A percentile compares a stretch with the other conserved stretches of the same genome.
These are phyloP conservation scores for Candida quercuum DNA, from an alignment of 805 yeast species.

Conservation along the genomic window DNA sequence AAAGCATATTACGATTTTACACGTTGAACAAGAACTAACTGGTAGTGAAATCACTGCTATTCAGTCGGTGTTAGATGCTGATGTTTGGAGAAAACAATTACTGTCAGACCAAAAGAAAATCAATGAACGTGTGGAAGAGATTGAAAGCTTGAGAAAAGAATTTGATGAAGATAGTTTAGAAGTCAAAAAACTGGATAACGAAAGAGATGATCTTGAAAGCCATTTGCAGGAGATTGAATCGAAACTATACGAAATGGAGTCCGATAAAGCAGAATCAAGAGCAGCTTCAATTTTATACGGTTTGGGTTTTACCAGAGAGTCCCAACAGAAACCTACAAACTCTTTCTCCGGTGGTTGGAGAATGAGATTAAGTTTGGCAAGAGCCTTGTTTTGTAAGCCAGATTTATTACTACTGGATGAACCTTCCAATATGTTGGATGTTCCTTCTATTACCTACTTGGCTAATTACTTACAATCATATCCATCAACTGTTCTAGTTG, in stretches of 20 bases:
- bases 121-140: slow-evolving; percentile 68
- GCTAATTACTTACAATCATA: slow-evolving; percentile 87
- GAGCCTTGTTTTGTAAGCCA: slow-evolving; percentile 96
- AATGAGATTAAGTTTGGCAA: slow-evolving; percentile 96
- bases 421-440: slow-evolving; percentile 99
- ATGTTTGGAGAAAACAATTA: slow-evolving; percentile 95
- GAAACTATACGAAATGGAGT: slow-evolving; percentile 87
- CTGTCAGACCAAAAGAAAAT: slow-evolving; percentile 70
- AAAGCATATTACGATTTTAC: slow-evolving; percentile 89
- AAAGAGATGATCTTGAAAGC: slow-evolving; percentile 77
- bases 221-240: slow-evolving; percentile 76
- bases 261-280: slow-evolving; percentile 95
- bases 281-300: slow-evolving; percentile 94
- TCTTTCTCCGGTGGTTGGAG: slow-evolving; percentile 99
- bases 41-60: slow-evolving; percentile 91
- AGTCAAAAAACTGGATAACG: slow-evolving; percentile 77
- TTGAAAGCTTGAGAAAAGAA: slow-evolving; percentile 61
- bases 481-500: slow-evolving; percentile 89
- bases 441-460: slow-evolving; percentile 92
- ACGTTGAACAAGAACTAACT: slow-evolving; percentile 94
- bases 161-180: slow-evolving; percentile 75
- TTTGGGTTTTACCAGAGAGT: slow-evolving; percentile 85
- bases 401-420: slow-evolving; percentile 91
- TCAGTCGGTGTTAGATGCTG: slow-evolving; percentile 97
- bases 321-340: slow-evolving; percentile 80